Evolutionary conservation across 495 filamentous ascomycete species (phyloP), one percentile per base, ranked within the genome.

Genomic region (Penicillium mononematosum): DNA sequence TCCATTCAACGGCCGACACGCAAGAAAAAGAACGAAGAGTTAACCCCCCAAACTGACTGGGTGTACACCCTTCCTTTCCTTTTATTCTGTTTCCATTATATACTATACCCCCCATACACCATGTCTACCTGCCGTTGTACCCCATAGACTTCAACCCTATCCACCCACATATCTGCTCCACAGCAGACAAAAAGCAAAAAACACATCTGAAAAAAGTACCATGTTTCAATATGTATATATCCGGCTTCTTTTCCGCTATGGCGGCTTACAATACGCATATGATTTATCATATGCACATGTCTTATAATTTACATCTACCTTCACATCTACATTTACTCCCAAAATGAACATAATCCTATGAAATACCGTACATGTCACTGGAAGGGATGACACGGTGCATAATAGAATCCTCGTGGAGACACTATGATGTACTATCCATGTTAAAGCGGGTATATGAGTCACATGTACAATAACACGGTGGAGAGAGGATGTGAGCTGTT

Each of bases 81-180:
- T 66, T 9, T 25, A 27, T 53, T 31, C 6, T 51, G 36, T 34
- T 16, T 41, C 3, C 14, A 55, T 47, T 17, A 66, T 59, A 65
- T 58, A 32, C 24, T 48, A 48, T 48, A 48, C 27, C 27, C 45
- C 59, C 60, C 60, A 55, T 29, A 53, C 44, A 49, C 27, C 43
- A 55, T 19, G 27, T 27, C 50, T 53, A 32, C 56, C 44, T 20
- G 9, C 45, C 44, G 51, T 17, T 51, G 62, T 61, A 65, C 47
- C 38, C 45, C 24, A 65, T 65, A 65, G 62, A 65, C 52, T 41
- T 38, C 36, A 29, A 25, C 25, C 22, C 34, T n/a, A 41, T 25
- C 20, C 45, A 6, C 1, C 20, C 43, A 44, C n/a, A 27, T 25
- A 0, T n/a, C 43, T 45, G 22, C 14, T 27, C 16, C 16, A 38